Evolutionary conservation across 2,329 filamentous ascomycete genomes (phyloP), one percentile per base, ranked within the genome.

Genomic region (Capronia coronata): DNA sequence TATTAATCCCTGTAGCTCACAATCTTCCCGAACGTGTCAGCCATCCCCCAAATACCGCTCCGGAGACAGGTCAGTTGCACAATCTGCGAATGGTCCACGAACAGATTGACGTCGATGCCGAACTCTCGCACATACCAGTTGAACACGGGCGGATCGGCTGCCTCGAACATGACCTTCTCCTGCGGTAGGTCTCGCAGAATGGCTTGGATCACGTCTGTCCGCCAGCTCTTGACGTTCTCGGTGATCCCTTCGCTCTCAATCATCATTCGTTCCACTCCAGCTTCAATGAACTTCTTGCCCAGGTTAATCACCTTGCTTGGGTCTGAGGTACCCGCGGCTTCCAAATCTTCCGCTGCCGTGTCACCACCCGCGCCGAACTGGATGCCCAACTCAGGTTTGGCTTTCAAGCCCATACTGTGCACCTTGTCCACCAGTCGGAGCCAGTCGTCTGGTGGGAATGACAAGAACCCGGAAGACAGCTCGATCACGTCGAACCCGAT

Each of bases 211-310:
- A 78, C 75, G 56, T 79, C 76, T 2, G 74, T 79, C 48, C 74
- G 65, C 77, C 77, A 78, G 7, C 62, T 67, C 44, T 63, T 66
- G 5, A 79, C 75, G 45, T 78, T 79, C 65, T 78, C 75, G 0
- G 76, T 79, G 55, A 79, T 79, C 0, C 76, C 76, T 62, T 79
- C 75, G n/a, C 74, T 77, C 59, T 80, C 75, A 47, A 78, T 76
- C 75, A 79, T 79, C 57, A 79, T 67, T 7, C 75, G 65, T 61
- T 78, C 75, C 2, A 79, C 75, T 0, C 75, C 76, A 0, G 67
- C 71, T 14, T 73, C 67, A 13, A 78, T 66, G 54, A 79, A 79
- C 35, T 66, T 65, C 50, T 65, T 71, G 9, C 72, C 75, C 54
- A 77, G 60, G 47, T 73, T 70, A 16, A 77, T 67, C 23, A 78